Conservation (phyloP, 805 yeast genomes). For the Barnettozyma wickerhamii region DNA sequence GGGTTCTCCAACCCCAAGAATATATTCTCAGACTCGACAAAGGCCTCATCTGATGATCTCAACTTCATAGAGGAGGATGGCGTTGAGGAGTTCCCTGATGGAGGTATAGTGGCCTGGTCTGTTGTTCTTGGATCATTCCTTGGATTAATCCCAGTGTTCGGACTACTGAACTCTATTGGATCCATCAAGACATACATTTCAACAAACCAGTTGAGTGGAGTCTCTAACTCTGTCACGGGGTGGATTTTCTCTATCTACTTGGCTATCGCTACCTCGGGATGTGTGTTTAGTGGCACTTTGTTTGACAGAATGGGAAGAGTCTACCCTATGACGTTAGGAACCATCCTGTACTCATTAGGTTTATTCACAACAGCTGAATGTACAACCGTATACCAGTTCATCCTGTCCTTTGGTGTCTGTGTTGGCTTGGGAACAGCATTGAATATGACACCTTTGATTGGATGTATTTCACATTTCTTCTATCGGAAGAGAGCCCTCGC, state of each 20-base stretch:
- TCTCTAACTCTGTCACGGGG: slow-evolving; percentile 44
- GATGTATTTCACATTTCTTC: slow-evolving; percentile 66
- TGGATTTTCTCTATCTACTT: slow-evolving; percentile 67
- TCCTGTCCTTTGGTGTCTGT: slow-evolving; percentile 52
- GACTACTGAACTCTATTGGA: slow-evolving; percentile 58
- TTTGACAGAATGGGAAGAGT: slow-evolving; percentile 61
- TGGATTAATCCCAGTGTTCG: slow-evolving; percentile 56
- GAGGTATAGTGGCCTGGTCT: slow-evolving; percentile 52
- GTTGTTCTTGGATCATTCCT: slow-evolving; percentile 59
- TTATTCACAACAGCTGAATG: slow-evolving; percentile 54
- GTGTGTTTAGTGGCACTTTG: slow-evolving; percentile 51
- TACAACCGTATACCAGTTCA: slow-evolving; percentile 52
- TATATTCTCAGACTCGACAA: slow-evolving; percentile 8
- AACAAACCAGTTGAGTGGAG: slow-evolving; percentile 45
- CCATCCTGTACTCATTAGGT: slow-evolving; percentile 45
- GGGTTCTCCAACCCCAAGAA: slow-evolving; percentile 7
- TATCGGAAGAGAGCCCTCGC: slow-evolving; percentile 54
- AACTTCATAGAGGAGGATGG: slow-evolving; percentile 13
- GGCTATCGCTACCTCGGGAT: slow-evolving; percentile 46
- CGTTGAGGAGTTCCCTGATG: slow-evolving; percentile 40
- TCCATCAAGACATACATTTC: slow-evolving; percentile 61
- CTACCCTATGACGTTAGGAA: slow-evolving; percentile 40
- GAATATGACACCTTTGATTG: slow-evolving; percentile 56
- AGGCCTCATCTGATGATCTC: slow-evolving; percentile 2
- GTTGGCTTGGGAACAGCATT: slow-evolving; percentile 58